phyloP scores from a whole-genome alignment of 345 rosid genomes.

The Hibiscus trionum region DNA sequence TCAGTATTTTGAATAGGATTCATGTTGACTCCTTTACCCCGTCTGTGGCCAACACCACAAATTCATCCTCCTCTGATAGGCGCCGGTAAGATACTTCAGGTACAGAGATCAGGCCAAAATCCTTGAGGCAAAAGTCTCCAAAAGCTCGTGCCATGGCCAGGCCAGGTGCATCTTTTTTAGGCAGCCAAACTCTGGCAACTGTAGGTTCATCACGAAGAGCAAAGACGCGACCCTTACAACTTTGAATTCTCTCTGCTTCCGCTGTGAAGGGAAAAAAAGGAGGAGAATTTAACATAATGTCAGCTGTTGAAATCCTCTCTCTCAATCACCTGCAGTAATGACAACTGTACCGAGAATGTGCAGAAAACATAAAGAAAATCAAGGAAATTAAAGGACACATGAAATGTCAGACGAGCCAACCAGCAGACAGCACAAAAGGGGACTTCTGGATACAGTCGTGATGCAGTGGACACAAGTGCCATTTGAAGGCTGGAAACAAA shows the following conservation, averaged over 20 bases:
- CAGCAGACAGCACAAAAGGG: background rate
- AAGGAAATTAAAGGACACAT: background rate
- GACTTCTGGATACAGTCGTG: background rate
- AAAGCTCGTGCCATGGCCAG: slow-evolving; percentile 99
- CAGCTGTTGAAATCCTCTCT: background rate
- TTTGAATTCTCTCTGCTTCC: slow-evolving; percentile 87
- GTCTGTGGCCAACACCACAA: slow-evolving; percentile 90
- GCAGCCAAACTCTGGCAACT: slow-evolving; percentile 94
- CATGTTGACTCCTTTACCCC: slow-evolving; percentile 47
- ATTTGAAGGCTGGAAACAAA: background rate
- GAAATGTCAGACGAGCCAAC: background rate
- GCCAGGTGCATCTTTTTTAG: slow-evolving; percentile 87
- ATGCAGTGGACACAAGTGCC: background rate
- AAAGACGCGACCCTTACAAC: slow-evolving; percentile 84
- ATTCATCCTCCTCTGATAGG: slow-evolving; percentile 71
- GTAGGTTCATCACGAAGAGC: slow-evolving; percentile 95
- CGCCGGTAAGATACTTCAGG: slow-evolving; percentile 71
- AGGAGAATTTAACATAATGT: background rate
- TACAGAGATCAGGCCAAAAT: slow-evolving; percentile 90
- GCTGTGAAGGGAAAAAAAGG: slow-evolving; percentile 15
- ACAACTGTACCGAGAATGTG: background rate
- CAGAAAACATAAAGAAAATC: background rate
- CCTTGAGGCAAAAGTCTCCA: slow-evolving; percentile 96
- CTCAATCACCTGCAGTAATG: background rate
- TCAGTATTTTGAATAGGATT: background rate